phyloP scores from a whole-genome alignment of 176 grass and related monocot genomes.

The Carex pumila region DNA sequence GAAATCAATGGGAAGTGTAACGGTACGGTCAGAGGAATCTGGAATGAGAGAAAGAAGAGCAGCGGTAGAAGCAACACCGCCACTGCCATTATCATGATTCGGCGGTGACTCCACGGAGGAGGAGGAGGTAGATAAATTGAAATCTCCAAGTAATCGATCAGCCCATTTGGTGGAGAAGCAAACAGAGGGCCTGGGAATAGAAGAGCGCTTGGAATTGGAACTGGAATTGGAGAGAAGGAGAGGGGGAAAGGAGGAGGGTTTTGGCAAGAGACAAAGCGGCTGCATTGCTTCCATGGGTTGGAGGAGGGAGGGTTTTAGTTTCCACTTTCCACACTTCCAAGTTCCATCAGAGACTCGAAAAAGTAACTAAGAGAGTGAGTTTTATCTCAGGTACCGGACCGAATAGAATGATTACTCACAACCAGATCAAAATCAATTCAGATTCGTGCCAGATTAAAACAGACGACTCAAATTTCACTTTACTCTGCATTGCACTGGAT shows the following conservation, averaged over 20 bases:
- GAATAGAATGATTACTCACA: too few species aligned
- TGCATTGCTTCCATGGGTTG: constrained; percentile 4
- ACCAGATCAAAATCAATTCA: too few species aligned
- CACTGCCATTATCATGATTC: background rate
- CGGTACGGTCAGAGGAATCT: constrained; percentile 34
- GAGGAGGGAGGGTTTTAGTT: background rate
- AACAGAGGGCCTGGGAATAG: background rate
- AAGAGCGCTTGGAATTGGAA: background rate
- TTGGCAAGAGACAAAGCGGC: constrained; percentile 16
- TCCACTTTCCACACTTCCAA: too few species aligned
- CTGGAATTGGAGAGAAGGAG: background rate
- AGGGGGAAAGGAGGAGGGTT: constrained; percentile 1
- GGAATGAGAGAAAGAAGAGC: constrained; percentile 55
- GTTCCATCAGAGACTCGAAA: background rate
- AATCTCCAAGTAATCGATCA: constrained; percentile 83
- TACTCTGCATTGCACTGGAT: too few species aligned
- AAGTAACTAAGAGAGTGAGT: too few species aligned
- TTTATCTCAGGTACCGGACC: too few species aligned
- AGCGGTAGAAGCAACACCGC: background rate
- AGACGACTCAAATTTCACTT: too few species aligned
- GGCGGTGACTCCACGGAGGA: constrained; percentile 24
- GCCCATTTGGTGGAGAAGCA: constrained; percentile 88
- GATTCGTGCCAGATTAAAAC: too few species aligned
- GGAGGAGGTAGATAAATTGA: constrained; percentile 54
- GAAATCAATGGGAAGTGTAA: constrained; percentile 71